phyloP scores from a whole-genome alignment of 441 rosid genomes.

The Dalechampia spathulata region DNA sequence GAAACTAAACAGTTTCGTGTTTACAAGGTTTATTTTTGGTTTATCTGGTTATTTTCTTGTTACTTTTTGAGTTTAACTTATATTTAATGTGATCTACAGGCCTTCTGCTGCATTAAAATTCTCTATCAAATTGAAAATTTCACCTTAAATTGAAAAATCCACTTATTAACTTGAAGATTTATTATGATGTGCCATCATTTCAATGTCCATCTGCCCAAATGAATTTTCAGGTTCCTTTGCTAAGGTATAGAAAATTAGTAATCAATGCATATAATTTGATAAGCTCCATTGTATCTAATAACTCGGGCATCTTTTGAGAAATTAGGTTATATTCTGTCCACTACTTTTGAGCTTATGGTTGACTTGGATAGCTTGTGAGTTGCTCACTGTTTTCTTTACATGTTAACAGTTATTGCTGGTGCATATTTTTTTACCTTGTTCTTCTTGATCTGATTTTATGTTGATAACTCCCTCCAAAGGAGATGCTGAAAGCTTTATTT shows the following conservation, averaged over 20 bases:
- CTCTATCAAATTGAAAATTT: neutral
- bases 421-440: too few relatives aligned
- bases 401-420: too few relatives aligned
- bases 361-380: too few relatives aligned
- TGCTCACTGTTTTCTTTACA: too few relatives aligned
- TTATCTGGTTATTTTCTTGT: neutral
- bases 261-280: neutral
- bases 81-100: neutral
- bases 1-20: conserved; percentile 56
- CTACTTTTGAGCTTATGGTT: too few relatives aligned
- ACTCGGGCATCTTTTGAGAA: too few relatives aligned
- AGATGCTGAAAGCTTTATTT: too few relatives aligned
- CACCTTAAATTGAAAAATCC: neutral
- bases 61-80: neutral
- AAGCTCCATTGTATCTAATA: too few relatives aligned
- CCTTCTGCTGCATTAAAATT: neutral
- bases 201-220: neutral
- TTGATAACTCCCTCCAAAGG: too few relatives aligned
- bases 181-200: neutral
- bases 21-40: conserved; percentile 38
- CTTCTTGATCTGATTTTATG: too few relatives aligned
- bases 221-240: neutral
- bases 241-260: neutral
- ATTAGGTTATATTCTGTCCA: too few relatives aligned
- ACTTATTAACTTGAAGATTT: neutral